These are phyloP conservation scores for Chlorella sp. DNA, from an alignment of 139 green algal species.

Conservation along the genomic window DNA sequence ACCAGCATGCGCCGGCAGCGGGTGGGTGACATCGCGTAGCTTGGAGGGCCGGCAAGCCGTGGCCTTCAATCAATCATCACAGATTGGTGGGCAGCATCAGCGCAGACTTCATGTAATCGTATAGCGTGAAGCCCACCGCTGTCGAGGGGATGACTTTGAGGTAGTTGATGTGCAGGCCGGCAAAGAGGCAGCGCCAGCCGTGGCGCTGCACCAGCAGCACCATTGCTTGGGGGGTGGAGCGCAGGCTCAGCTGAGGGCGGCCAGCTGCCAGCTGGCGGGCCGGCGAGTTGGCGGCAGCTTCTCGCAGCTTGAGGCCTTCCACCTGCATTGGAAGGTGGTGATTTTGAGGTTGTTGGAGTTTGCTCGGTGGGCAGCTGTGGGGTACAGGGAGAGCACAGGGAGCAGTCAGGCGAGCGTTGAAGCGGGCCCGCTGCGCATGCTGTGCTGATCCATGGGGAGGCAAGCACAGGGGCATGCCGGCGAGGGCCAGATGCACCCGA, in stretches of 20 bases:
- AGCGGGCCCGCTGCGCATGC: too few relatives aligned
- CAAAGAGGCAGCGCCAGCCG: constrained; percentile 66
- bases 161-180: constrained; percentile 92
- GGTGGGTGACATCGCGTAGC: too few relatives aligned
- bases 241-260: constrained; percentile 10
- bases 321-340: constrained; percentile 1
- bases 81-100: constrained; percentile 65
- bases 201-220: constrained; percentile 48
- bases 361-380: too few relatives aligned
- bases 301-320: constrained; percentile 34
- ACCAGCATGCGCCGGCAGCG: not conserved
- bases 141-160: constrained; percentile 91
- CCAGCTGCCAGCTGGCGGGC: constrained; percentile 4
- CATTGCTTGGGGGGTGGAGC: constrained; percentile 56
- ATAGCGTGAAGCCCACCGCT: constrained; percentile 92
- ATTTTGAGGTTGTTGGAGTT: too few relatives aligned
- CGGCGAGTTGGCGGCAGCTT: constrained; percentile 10
- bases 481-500: too few relatives aligned
- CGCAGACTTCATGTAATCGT: constrained; percentile 80
- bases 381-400: not conserved
- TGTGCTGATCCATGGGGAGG: too few relatives aligned
- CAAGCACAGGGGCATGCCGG: too few relatives aligned
- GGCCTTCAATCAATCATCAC: constrained; percentile 37
- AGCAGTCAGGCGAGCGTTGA: too few relatives aligned
- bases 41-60: too few relatives aligned